phyloP scores from a whole-genome alignment of 352 stramenopile species.

The Pythium brassicae region DNA sequence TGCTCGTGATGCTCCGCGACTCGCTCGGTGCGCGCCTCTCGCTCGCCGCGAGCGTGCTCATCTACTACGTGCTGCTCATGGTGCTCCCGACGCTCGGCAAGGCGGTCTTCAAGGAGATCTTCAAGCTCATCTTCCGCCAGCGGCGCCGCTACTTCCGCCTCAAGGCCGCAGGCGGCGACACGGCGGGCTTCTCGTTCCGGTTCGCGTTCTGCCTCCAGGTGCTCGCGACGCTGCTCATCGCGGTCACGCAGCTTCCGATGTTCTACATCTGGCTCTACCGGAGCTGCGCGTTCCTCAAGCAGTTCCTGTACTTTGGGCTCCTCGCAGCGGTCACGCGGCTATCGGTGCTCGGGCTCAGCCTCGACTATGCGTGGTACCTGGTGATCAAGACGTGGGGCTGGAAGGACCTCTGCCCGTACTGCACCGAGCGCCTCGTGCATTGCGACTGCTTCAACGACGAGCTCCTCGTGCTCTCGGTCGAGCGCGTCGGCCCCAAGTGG shows the following conservation, averaged over 20 bases:
- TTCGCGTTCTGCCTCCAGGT: slow-evolving; percentile 54
- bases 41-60: slow-evolving; percentile 29
- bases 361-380: slow-evolving; percentile 50
- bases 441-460: slow-evolving; percentile 77
- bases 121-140: slow-evolving; percentile 72
- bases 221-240: slow-evolving; percentile 45
- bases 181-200: slow-evolving; percentile 47
- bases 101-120: slow-evolving; percentile 69
- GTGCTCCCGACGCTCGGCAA: slow-evolving; percentile 56
- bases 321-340: slow-evolving; percentile 53
- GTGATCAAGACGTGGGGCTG: slow-evolving; percentile 55
- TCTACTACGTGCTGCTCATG: slow-evolving; percentile 54
- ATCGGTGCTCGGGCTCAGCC: slow-evolving; percentile 43
- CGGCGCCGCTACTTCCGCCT: slow-evolving; percentile 62
- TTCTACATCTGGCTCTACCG: slow-evolving; percentile 67
- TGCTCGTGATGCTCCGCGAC: slow-evolving; percentile 57
- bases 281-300: slow-evolving; percentile 53
- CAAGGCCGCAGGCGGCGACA: slow-evolving; percentile 35
- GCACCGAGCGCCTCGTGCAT: slow-evolving; percentile 51
- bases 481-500: slow-evolving; percentile 60
- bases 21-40: slow-evolving; percentile 31
- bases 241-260: slow-evolving; percentile 43
- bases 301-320: slow-evolving; percentile 67
- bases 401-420: slow-evolving; percentile 60
- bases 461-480: slow-evolving; percentile 50